Evolutionary conservation across 768 basidiomycete genomes (phyloP), one percentile per base, ranked within the genome.

Genomic region (Paxillus ammoniavirescens): DNA sequence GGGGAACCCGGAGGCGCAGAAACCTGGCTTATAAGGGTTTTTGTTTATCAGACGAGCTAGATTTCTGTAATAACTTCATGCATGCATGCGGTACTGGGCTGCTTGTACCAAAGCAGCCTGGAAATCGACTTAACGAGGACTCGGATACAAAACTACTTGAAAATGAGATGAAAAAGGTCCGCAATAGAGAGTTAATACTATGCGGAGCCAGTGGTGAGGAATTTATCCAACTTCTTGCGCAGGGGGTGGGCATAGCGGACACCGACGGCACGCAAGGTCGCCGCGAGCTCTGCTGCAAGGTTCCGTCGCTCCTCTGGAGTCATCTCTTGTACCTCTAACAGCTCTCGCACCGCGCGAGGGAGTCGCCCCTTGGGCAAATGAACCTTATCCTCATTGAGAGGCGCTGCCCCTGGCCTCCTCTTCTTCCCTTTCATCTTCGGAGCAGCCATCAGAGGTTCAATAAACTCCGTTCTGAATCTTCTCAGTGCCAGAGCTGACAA

Each of bases 381-480:
- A n/a, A 72, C 69, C 46, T 74, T 73, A 28, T 74, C 70, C 35
- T 70, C 70, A 43, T 61, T 58, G 18, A 68, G 54, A 7, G 75
- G 53, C 50, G 76, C 79, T 21, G 81, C 78, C 68, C 72, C 80
- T 75, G 54, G 72, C 65, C 68, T 84, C 61, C 77, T 81, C 49
- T 68, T 70, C 58, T 68, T 75, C 41, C 66, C 70, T 58, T 83
- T 83, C 56, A 78, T 62, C 69, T 84, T 89, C n/a, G 88, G 89
- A 36, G 81, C 77, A 18, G 80, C 76, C 48, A 90, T 72, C 31
- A 90, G 65, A 18, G 84, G 85, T 58, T 89, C 89, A 51, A 89
- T 72, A 58, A 89, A 77, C 64, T 89, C 87, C 40, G 77, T 81
- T 63, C 89, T 79, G 64, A 91, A 90, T 41, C 85, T 78, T 42